phyloP scores from a whole-genome alignment of 2,329 filamentous ascomycete genomes.

The Sporothrix brasiliensis region DNA sequence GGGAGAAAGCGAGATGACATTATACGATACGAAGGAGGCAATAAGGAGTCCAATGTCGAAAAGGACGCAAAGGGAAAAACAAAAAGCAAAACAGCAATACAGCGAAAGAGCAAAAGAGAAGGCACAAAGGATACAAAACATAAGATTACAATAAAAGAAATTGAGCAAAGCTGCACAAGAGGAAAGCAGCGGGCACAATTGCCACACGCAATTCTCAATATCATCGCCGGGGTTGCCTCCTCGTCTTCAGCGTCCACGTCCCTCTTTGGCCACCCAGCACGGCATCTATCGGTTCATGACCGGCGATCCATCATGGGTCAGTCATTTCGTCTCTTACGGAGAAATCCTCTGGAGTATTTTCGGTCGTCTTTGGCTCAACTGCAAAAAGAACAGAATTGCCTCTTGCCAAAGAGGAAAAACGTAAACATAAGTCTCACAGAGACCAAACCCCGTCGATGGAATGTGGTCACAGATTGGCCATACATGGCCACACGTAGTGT shows the following conservation, averaged over 20 bases:
- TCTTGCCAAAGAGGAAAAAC: conserved; percentile 12
- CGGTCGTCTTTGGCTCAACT: neutral
- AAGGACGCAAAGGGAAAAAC: neutral
- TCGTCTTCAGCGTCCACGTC: neutral
- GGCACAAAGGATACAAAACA: neutral
- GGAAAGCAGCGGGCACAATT: neutral
- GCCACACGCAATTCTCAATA: neutral
- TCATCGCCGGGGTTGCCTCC: neutral
- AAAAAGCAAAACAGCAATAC: neutral
- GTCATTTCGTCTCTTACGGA: neutral
- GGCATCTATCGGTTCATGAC: neutral
- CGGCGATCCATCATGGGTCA: neutral
- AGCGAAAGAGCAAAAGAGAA: neutral
- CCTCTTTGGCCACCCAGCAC: neutral
- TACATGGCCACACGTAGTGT: neutral
- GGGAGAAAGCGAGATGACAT: neutral
- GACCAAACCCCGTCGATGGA: neutral
- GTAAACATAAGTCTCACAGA: conserved; percentile 19
- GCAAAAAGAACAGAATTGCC: neutral
- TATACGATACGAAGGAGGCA: too few species aligned
- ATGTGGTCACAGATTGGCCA: neutral
- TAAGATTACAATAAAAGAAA: neutral
- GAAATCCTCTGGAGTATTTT: neutral
- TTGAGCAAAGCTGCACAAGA: neutral
- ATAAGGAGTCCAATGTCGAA: neutral